phyloP scores from a whole-genome alignment of 306 rosid species.

The Alnus glutinosa region DNA sequence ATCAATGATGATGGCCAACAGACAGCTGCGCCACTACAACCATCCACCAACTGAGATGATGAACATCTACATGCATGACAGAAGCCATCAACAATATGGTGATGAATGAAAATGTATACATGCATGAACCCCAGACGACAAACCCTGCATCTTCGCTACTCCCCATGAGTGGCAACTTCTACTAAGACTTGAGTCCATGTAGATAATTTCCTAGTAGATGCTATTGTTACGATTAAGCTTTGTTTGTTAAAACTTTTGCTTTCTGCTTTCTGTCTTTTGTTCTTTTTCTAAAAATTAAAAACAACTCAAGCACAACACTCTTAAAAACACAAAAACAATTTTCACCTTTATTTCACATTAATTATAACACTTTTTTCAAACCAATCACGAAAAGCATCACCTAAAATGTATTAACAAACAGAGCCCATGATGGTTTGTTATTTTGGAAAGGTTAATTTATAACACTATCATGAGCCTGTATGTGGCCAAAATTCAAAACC shows the following conservation, averaged over 20 bases:
- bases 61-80: slow-evolving; percentile 12
- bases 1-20: slow-evolving; percentile 6
- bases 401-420: too few relatives aligned
- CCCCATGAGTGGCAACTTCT: not conserved
- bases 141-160: not conserved
- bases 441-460: not conserved
- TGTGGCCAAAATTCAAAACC: not conserved
- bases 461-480: not conserved
- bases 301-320: too few relatives aligned
- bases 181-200: not conserved
- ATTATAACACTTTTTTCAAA: too few relatives aligned
- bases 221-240: not conserved
- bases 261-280: too few relatives aligned
- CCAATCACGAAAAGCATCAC: too few relatives aligned
- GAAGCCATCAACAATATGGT: not conserved
- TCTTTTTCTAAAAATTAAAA: too few relatives aligned
- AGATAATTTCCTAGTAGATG: not conserved
- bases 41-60: slow-evolving; percentile 14
- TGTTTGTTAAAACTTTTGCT: not conserved
- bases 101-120: not conserved
- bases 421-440: too few relatives aligned
- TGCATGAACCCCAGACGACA: not conserved
- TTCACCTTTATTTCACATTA: too few relatives aligned
- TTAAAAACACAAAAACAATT: too few relatives aligned
- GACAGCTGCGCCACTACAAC: slow-evolving; percentile 14